Evolutionary conservation across 2,329 filamentous ascomycete species (phyloP).

Genomic region (Aspergillus proliferans): DNA sequence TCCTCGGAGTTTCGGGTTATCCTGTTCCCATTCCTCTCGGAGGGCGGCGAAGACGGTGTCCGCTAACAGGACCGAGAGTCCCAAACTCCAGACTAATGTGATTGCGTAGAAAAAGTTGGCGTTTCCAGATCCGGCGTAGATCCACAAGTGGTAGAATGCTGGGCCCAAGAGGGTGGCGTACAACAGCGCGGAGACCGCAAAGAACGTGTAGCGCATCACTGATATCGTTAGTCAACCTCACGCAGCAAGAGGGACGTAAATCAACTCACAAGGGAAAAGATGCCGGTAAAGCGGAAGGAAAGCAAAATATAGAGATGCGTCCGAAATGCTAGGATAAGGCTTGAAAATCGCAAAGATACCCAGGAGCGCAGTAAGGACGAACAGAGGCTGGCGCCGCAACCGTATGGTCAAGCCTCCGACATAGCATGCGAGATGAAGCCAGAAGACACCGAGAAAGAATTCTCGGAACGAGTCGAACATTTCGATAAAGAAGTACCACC

Average conservation of each 20-base stretch:
- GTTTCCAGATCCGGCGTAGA: constrained; percentile 95
- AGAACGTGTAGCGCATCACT: constrained; percentile 91
- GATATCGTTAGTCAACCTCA: constrained; percentile 20
- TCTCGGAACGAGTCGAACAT: constrained; percentile 98
- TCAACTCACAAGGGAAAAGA: constrained; percentile 66
- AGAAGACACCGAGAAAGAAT: constrained; percentile 97
- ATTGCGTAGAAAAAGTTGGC: constrained; percentile 99
- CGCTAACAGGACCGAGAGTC: constrained; percentile 76
- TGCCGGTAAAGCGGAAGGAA: constrained; percentile 83
- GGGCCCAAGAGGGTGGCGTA: constrained; percentile 87
- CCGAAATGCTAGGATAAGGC: constrained; percentile 88
- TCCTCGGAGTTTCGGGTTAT: constrained; percentile 81
- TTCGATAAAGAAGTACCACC: constrained; percentile 99
- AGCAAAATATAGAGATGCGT: constrained; percentile 78
- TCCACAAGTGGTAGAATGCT: constrained; percentile 95
- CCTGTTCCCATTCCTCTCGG: constrained; percentile 88
- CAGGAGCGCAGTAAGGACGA: constrained; percentile 74
- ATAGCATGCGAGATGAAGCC: constrained; percentile 88
- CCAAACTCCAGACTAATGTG: constrained; percentile 95
- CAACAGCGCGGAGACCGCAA: constrained; percentile 72
- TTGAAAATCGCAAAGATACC: constrained; percentile 95
- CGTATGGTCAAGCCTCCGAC: constrained; percentile 79
- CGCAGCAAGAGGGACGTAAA: neutral
- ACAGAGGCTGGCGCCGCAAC: constrained; percentile 77
- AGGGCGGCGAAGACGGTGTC: constrained; percentile 84